Conservation (phyloP, 2,329 filamentous ascomycete species). For the Penicillium sp. region DNA sequence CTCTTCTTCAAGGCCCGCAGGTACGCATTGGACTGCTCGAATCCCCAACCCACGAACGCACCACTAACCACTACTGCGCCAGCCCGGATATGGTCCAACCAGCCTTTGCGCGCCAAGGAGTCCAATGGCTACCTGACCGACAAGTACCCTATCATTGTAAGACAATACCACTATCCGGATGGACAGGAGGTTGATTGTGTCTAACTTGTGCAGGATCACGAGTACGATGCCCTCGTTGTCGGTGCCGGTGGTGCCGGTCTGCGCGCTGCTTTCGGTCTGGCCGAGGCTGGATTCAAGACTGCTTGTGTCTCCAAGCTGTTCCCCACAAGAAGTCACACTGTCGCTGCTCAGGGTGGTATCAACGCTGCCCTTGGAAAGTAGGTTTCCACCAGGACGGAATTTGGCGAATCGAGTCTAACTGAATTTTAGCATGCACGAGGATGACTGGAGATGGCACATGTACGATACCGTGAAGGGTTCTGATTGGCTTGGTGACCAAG, state of each 20-base stretch:
- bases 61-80: conserved; percentile 27
- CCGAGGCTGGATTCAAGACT: conserved; percentile 63
- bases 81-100: conserved; percentile 84
- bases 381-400: conserved; percentile 12
- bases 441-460: conserved; percentile 99
- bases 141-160: conserved; percentile 92
- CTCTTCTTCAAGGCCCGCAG: conserved; percentile 78
- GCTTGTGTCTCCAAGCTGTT: conserved; percentile 65
- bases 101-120: conserved; percentile 87
- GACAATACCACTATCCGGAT: conserved; percentile 34
- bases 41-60: conserved; percentile 9
- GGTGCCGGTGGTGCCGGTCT: conserved; percentile 63
- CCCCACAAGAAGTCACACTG: conserved; percentile 62
- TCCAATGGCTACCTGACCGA: conserved; percentile 79
- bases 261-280: conserved; percentile 61
- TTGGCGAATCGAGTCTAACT: conserved; percentile 19
- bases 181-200: conserved; percentile 1
- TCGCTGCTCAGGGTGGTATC: conserved; percentile 67
- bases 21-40: conserved; percentile 50
- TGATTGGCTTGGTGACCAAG: conserved; percentile 96
- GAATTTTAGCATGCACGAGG: conserved; percentile 81
- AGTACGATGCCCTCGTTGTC: conserved; percentile 94
- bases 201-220: conserved; percentile 68
- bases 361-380: conserved; percentile 45
- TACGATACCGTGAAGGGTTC: conserved; percentile 98